Evolutionary conservation across 805 yeast species (phyloP).

Genomic region (Blastobotrys attinorum): DNA sequence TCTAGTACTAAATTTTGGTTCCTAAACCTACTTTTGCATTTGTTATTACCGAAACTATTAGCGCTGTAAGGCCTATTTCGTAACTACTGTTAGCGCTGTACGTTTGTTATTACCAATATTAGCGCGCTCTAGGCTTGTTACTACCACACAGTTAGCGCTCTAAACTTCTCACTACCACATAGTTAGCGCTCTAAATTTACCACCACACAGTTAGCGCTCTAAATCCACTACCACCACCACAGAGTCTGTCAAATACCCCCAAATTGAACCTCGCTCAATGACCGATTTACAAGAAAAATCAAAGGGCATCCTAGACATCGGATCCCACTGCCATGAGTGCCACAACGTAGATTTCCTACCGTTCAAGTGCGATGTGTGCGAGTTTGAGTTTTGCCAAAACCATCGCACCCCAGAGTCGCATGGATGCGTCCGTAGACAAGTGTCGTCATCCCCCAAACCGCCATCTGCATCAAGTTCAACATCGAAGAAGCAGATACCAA

Average conservation of each 20-base stretch:
- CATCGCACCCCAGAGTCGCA: conserved; percentile 31
- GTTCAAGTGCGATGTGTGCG: conserved; percentile 32
- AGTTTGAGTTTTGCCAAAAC: conserved; percentile 29
- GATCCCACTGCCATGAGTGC: conserved; percentile 34
- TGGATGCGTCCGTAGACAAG: conserved; percentile 20
- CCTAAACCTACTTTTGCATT: no score
- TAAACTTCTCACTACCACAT: no score
- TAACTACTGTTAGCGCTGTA: no score
- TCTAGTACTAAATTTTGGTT: no score
- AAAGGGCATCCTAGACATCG: conserved; percentile 28
- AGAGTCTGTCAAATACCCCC: neutral
- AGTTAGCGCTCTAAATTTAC: no score
- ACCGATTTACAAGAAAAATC: neutral
- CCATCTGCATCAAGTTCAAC: neutral
- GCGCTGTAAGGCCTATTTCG: no score
- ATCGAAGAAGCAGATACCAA: neutral
- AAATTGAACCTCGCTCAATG: neutral
- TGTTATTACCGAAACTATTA: no score
- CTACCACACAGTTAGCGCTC: no score
- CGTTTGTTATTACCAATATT: no score
- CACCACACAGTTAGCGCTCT: neutral
- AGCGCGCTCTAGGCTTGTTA: no score
- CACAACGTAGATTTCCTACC: conserved; percentile 36
- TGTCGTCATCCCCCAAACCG: conserved; percentile 1
- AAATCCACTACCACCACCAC: neutral